Conservation (phyloP, 768 basidiomycete species). For the Termitomyces sp. region DNA sequence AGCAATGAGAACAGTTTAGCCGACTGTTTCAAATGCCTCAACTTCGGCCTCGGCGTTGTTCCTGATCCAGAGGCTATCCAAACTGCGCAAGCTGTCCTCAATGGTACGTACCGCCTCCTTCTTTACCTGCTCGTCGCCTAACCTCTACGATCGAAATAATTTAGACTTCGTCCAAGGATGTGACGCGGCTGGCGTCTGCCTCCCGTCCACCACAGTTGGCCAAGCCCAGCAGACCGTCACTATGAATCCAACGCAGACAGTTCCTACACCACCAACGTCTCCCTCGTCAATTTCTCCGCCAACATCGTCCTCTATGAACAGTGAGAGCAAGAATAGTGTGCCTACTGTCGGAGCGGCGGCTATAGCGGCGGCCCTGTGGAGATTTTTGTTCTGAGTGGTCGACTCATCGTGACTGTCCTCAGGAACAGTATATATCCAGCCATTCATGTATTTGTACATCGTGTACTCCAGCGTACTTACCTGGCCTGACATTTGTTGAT, state of each 20-base stretch:
- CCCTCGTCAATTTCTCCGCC: background rate
- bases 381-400: slow-evolving; percentile 1
- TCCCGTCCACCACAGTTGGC: slow-evolving; percentile 1
- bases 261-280: background rate
- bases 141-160: background rate
- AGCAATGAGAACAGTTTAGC: background rate
- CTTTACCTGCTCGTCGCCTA: background rate
- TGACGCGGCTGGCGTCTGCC: background rate
- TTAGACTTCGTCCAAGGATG: slow-evolving; percentile 4
- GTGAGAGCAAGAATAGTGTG: background rate
- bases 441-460: background rate
- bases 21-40: slow-evolving; percentile 9
- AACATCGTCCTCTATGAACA: background rate
- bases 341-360: background rate
- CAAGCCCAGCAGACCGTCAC: background rate
- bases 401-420: background rate
- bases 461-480: background rate
- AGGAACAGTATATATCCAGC: background rate
- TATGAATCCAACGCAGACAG: background rate
- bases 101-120: slow-evolving; percentile 1
- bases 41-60: background rate
- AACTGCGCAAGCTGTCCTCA: too few relatives aligned
- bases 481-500: background rate
- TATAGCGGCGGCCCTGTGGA: background rate
- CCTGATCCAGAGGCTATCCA: too few relatives aligned